Evolutionary conservation across 2,329 filamentous ascomycete species (phyloP), one percentile per base, ranked within the genome.

Genomic region (Harringtonia lauricola): DNA sequence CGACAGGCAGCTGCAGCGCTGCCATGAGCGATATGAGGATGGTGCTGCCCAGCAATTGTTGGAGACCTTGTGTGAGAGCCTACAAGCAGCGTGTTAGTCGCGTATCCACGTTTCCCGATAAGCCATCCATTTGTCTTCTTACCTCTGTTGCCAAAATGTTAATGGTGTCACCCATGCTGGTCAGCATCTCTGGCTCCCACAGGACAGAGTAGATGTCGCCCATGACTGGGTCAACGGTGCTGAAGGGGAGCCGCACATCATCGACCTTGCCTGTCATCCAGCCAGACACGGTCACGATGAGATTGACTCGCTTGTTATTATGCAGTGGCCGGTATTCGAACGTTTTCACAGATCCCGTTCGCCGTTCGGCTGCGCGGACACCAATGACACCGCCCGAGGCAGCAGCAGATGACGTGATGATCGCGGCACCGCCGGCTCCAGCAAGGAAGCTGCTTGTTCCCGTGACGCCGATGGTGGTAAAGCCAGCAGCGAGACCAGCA

Each of bases 221-320:
- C 92, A 98, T 98, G 50, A 96, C 78, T 1, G 94, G 87, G 60
- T 98, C 89, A 8, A 98, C 83, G 0, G 94, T 98, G 66, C 88
- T 95, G 63, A 85, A 98, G 8, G 92, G 92, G 56, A 98, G 65
- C 47, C 92, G 85, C 40, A 98, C 89, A 60, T 98, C 92, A 64
- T 98, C 92, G 42, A 94, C 81, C 58, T 94, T 96, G 55, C 94
- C 92, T 34, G 87, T 95, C 84, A 98, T 94, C 92, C 92, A 98
- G 4, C 92, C 92, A 0, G 90, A 88, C 26, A 98, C 79, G 0
- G 92, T 96, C 33, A 98, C 80, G 50, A 98, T 92, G 26, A 98
- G 73, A 55, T 98, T 96, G 33, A 95, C 86, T 46, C 89, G 76
- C 64, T 98, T 98, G 64, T 96, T 96, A 66, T 98, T 98, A 68